Conservation (phyloP, 306 rosid genomes). For the Oxytropis ochrocephala region DNA sequence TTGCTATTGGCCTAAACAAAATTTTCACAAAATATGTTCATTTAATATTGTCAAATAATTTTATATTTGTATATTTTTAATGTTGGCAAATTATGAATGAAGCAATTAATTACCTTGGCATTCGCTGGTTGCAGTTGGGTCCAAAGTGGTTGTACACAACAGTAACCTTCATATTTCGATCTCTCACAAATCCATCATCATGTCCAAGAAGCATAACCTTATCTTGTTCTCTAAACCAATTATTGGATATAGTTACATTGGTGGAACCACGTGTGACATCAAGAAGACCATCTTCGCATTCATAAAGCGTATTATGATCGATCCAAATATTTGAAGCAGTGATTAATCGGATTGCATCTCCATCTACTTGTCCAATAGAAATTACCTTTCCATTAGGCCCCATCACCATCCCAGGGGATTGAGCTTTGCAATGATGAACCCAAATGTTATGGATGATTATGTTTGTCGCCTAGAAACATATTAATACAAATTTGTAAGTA, state of each 20-base stretch:
- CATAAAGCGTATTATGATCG: conserved; percentile 30
- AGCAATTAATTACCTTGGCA: conserved; percentile 13
- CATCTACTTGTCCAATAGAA: conserved; percentile 26
- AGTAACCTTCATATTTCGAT: conserved; percentile 22
- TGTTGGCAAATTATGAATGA: background rate
- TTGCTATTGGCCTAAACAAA: too few species aligned
- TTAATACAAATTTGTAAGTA: too few species aligned
- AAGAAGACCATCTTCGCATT: conserved; percentile 27
- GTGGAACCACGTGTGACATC: conserved; percentile 36
- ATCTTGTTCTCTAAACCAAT: conserved; percentile 28
- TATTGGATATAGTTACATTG: conserved; percentile 28
- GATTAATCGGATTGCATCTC: conserved; percentile 28
- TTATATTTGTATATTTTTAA: background rate
- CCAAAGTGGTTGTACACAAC: conserved; percentile 37
- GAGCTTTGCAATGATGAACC: conserved; percentile 28
- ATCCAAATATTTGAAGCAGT: conserved; percentile 32
- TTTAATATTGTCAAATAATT: background rate
- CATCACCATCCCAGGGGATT: conserved; percentile 21
- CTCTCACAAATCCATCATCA: conserved; percentile 32
- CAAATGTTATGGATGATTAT: conserved; percentile 27
- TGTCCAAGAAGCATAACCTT: conserved; percentile 41
- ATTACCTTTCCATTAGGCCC: conserved; percentile 30
- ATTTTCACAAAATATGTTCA: background rate
- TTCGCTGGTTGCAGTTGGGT: conserved; percentile 31
- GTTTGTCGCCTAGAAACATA: conserved; percentile 1